Percentiles rank a stretch among this genome's conserved stretches.
Conservation (phyloP, 2,329 filamentous ascomycete genomes). For the Penicillium sp. region DNA sequence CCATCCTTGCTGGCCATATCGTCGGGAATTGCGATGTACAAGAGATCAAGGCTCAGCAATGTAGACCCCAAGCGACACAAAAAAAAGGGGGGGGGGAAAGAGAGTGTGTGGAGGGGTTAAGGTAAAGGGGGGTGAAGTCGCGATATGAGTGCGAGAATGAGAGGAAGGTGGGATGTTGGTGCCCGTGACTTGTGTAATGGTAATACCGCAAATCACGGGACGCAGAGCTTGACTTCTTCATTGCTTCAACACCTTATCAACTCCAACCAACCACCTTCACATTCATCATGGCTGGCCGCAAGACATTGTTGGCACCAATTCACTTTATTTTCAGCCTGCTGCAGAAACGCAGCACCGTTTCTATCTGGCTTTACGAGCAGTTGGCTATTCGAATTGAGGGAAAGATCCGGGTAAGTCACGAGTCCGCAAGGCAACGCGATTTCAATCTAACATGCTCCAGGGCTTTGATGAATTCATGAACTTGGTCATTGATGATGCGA, state of each 20-base stretch:
- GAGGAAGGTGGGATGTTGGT: conserved; percentile 26
- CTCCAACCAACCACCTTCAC: conserved; percentile 3
- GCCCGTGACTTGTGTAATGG: conserved; percentile 21
- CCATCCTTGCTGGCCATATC: conserved; percentile 69
- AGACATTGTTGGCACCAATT: conserved; percentile 73
- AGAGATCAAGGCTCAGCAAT: neutral
- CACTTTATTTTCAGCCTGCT: conserved; percentile 95
- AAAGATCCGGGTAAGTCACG: conserved; percentile 76
- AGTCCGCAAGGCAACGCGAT: neutral
- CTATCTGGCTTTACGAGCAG: conserved; percentile 97
- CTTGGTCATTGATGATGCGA: conserved; percentile 89
- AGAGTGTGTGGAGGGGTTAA: conserved; percentile 5
- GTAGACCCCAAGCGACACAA: neutral
- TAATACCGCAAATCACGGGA: conserved; percentile 27
- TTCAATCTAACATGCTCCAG: conserved; percentile 47
- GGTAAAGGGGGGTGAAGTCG: conserved; percentile 7
- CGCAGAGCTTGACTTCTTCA: conserved; percentile 23
- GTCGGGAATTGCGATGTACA: conserved; percentile 2
- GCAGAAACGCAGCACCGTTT: conserved; percentile 78
- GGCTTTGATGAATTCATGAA: conserved; percentile 99
- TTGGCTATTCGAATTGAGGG: conserved; percentile 91
- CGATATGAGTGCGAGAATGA: conserved; percentile 10
- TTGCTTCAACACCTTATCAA: conserved; percentile 6
- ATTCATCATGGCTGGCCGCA: conserved; percentile 56
- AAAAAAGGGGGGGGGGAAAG: conserved; percentile 1